Percentiles rank a stretch among this genome's conserved stretches.
phyloP scores from a whole-genome alignment of 345 rosid species.

The Physaria fendleri region DNA sequence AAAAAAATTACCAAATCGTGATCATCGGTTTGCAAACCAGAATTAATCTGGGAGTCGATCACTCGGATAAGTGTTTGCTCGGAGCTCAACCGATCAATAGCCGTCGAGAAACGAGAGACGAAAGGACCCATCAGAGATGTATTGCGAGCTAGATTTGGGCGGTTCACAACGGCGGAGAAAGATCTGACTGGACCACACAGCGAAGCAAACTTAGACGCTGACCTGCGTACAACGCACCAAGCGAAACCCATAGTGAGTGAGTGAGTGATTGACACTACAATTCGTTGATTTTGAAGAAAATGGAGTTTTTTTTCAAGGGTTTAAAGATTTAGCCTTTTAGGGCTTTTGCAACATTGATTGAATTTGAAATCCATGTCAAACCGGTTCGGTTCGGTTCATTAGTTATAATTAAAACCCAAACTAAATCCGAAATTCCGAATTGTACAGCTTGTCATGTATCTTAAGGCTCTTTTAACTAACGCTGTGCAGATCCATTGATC shows the following conservation, averaged over 20 bases:
- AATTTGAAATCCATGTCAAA: background rate
- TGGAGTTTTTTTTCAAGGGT: background rate
- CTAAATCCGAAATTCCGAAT: background rate
- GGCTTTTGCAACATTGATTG: background rate
- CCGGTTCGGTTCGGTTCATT: background rate
- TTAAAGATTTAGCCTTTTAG: no score
- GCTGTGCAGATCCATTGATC: conserved; percentile 14
- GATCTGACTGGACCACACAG: conserved; percentile 23
- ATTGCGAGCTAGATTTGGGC: conserved; percentile 15
- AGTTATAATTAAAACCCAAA: background rate
- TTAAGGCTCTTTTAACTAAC: no score
- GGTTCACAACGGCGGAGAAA: conserved; percentile 33
- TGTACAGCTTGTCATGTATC: no score
- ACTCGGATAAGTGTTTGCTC: conserved; percentile 53
- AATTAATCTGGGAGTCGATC: conserved; percentile 57
- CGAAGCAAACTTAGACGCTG: conserved; percentile 21
- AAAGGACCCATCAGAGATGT: conserved; percentile 16
- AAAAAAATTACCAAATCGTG: conserved; percentile 31
- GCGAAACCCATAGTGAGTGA: background rate
- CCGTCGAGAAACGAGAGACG: conserved; percentile 40
- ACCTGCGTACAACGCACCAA: conserved; percentile 8
- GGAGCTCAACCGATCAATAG: conserved; percentile 32
- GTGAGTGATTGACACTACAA: background rate
- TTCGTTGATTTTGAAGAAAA: background rate
- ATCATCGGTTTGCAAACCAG: conserved; percentile 47